Percentiles rank a stretch among this genome's conserved stretches.
Conservation (phyloP, 148 eudicot species). For the Heliamphora exappendiculata region DNA sequence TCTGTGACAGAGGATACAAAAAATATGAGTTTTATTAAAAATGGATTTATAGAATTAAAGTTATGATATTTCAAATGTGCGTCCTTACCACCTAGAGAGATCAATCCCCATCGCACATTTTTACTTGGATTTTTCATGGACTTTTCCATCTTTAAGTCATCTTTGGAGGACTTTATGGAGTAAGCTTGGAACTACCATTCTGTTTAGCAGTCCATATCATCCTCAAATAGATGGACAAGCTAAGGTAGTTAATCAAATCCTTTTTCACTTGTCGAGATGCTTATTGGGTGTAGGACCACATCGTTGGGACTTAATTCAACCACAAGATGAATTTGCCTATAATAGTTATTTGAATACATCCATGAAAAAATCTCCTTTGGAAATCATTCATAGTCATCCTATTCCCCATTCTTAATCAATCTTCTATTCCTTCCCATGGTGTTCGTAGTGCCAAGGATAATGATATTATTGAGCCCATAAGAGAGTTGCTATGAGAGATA, state of each 20-base stretch:
- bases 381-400: not conserved
- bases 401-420: too few relatives aligned
- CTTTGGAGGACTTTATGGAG: not conserved
- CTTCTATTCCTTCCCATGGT: too few relatives aligned
- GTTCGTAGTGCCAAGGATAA: too few relatives aligned
- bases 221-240: not conserved
- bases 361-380: not conserved
- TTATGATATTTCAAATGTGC: too few relatives aligned
- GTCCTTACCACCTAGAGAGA: not conserved
- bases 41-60: too few relatives aligned
- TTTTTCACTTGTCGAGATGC: not conserved
- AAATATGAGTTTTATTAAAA: too few relatives aligned
- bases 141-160: not conserved
- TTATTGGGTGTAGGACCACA: not conserved
- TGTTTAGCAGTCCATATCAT: not conserved
- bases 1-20: too few relatives aligned
- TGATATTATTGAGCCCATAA: too few relatives aligned
- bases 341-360: not conserved
- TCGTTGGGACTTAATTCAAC: not conserved
- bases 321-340: not conserved
- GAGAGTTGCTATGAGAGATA: too few relatives aligned
- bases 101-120: too few relatives aligned
- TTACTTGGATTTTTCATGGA: too few relatives aligned
- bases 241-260: not conserved
- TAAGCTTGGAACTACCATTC: not conserved